Evolutionary conservation across 2,329 filamentous ascomycete species (phyloP).

Genomic region (Fusarium mangiferae): DNA sequence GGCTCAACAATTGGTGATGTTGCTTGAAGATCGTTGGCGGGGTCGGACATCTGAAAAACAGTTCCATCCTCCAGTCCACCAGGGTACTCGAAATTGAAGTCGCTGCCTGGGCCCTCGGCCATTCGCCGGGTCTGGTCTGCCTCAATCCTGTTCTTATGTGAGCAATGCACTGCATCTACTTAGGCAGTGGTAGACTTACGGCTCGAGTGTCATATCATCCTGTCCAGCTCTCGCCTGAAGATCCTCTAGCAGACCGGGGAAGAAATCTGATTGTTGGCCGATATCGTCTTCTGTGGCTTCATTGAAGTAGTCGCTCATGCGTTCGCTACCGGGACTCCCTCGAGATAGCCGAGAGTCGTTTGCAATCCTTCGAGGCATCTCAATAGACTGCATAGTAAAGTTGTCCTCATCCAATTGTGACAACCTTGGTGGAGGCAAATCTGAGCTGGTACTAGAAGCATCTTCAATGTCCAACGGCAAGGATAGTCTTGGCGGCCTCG

Average conservation of each 20-base stretch:
- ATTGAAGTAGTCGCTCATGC: constrained; percentile 63
- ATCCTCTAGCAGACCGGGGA: constrained; percentile 59
- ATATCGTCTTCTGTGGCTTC: constrained; percentile 53
- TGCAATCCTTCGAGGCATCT: constrained; percentile 65
- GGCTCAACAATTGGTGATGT: constrained; percentile 43
- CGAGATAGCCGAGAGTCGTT: constrained; percentile 59
- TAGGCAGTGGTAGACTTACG: constrained; percentile 44
- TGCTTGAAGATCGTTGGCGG: constrained; percentile 41
- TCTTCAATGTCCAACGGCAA: constrained; percentile 62
- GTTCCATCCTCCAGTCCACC: constrained; percentile 60
- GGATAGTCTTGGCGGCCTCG: constrained; percentile 61
- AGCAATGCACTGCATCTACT: not conserved
- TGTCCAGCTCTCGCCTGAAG: constrained; percentile 52
- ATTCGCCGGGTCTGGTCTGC: constrained; percentile 54
- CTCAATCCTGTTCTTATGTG: constrained; percentile 47
- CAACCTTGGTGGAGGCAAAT: constrained; percentile 64
- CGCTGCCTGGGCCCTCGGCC: constrained; percentile 58
- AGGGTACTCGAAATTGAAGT: constrained; percentile 63
- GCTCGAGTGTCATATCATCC: constrained; percentile 57
- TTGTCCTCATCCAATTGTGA: constrained; percentile 68
- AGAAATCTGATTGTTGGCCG: constrained; percentile 62
- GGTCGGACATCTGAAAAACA: constrained; percentile 60
- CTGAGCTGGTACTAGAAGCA: constrained; percentile 64
- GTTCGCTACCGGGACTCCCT: constrained; percentile 63
- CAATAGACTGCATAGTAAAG: constrained; percentile 68